Evolutionary conservation across 2,329 filamentous ascomycete genomes (phyloP).

Genomic region (Colletotrichum eleusines): DNA sequence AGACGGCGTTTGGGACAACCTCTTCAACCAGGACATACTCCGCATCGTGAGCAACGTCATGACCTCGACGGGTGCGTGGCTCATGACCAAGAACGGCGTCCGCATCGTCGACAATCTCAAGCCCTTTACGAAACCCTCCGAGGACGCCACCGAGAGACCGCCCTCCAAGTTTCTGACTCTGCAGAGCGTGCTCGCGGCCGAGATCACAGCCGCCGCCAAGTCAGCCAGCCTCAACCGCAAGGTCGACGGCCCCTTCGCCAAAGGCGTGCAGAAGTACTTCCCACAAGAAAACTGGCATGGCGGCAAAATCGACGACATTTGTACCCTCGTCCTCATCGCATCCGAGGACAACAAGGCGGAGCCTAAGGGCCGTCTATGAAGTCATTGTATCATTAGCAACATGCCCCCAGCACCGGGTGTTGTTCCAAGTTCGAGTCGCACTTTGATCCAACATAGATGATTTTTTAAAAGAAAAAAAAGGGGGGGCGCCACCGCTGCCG

Average conservation of each 20-base stretch:
- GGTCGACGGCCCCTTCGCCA: conserved; percentile 92
- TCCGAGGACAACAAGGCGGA: conserved; percentile 67
- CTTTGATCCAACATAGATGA: not conserved
- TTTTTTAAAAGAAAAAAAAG: too few relatives aligned
- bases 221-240: conserved; percentile 83
- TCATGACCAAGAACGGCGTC: conserved; percentile 68
- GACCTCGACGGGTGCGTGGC: conserved; percentile 81
- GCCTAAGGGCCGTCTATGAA: conserved; percentile 49
- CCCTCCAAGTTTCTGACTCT: conserved; percentile 61
- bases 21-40: conserved; percentile 90
- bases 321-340: conserved; percentile 83
- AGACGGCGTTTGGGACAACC: conserved; percentile 95
- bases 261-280: conserved; percentile 89
- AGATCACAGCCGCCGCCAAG: conserved; percentile 86
- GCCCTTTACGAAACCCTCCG: conserved; percentile 61
- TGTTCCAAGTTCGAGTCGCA: conserved; percentile 11
- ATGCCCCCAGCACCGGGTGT: not conserved
- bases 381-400: not conserved
- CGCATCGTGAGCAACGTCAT: conserved; percentile 83
- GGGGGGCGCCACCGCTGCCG: conserved; percentile 1
- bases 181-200: conserved; percentile 82
- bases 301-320: conserved; percentile 96
- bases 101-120: conserved; percentile 71
- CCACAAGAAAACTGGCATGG: conserved; percentile 89
- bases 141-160: conserved; percentile 47